Conservation (phyloP, 768 basidiomycete genomes). For the Phaeotremella skinneri region DNA sequence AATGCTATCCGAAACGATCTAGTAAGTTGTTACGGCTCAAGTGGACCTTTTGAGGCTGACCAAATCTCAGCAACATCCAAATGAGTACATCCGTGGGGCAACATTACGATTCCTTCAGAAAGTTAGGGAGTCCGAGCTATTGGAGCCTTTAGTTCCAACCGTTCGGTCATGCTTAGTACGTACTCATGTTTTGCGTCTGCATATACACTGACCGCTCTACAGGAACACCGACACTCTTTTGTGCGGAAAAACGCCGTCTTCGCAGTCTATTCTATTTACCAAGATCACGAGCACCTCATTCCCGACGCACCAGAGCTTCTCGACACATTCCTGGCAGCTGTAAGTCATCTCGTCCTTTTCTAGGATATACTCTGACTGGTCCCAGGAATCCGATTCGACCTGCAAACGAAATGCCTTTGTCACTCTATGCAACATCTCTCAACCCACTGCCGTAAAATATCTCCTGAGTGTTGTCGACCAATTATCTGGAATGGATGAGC, state of each 20-base stretch:
- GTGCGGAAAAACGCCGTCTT: constrained; percentile 99
- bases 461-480: constrained; percentile 80
- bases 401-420: constrained; percentile 98
- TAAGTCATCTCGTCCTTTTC: constrained; percentile 29
- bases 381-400: constrained; percentile 79
- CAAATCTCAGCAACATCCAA: constrained; percentile 82
- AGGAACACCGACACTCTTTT: constrained; percentile 94
- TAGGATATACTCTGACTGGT: constrained; percentile 1
- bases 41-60: neutral
- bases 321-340: constrained; percentile 88
- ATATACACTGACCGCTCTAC: constrained; percentile 1
- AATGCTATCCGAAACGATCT: constrained; percentile 98
- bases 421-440: constrained; percentile 73
- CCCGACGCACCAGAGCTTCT: constrained; percentile 95
- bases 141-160: constrained; percentile 92
- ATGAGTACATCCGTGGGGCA: constrained; percentile 98
- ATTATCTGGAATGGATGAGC: constrained; percentile 77
- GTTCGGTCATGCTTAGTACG: constrained; percentile 77
- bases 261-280: constrained; percentile 89
- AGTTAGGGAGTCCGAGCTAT: constrained; percentile 86
- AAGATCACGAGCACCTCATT: constrained; percentile 88
- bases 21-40: constrained; percentile 56
- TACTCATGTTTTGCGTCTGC: neutral
- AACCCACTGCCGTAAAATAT: constrained; percentile 89
- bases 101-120: constrained; percentile 95